A percentile compares a stretch with the other conserved stretches of the same genome.
These are phyloP conservation scores for Nakaseomyces sp. DNA, from an alignment of 1,139 yeast genomes.

Conservation along the genomic window DNA sequence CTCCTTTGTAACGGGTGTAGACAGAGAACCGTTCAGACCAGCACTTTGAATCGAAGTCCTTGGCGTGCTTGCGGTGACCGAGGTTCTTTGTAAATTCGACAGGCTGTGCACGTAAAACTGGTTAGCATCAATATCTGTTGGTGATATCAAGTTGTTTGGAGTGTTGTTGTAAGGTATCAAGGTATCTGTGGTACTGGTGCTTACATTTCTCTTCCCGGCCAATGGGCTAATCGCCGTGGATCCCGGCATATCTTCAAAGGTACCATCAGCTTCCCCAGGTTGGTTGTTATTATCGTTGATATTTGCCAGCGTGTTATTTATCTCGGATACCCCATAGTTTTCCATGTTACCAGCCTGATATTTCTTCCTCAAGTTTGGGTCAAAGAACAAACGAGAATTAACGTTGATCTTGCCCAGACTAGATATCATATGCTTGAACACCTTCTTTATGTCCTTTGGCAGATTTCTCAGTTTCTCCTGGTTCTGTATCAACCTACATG, in stretches of 20 bases:
- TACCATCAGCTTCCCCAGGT: conserved; percentile 4
- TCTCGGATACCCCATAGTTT: not conserved
- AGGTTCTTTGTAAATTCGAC: conserved; percentile 3
- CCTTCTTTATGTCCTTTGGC: conserved; percentile 39
- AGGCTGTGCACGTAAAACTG: conserved; percentile 3
- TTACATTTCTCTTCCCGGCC: conserved; percentile 17
- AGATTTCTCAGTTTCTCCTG: conserved; percentile 41
- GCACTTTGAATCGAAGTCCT: conserved; percentile 7
- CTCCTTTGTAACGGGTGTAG: conserved; percentile 2
- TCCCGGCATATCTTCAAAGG: conserved; percentile 7
- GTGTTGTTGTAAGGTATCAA: conserved; percentile 8
- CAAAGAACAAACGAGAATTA: conserved; percentile 47
- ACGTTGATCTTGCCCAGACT: conserved; percentile 53
- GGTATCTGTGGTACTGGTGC: conserved; percentile 29
- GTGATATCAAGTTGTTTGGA: not conserved
- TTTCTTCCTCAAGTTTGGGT: conserved; percentile 20
- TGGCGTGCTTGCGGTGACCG: conserved; percentile 5
- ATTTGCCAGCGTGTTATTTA: not conserved
- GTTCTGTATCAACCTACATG: conserved; percentile 44
- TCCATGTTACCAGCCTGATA: not conserved
- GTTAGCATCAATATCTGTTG: conserved; percentile 4
- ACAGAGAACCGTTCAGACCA: conserved; percentile 3
- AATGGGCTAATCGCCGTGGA: conserved; percentile 5
- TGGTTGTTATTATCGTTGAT: conserved; percentile 5
- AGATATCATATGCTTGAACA: conserved; percentile 43